A percentile compares a stretch with the other conserved stretches of the same genome.
phyloP scores from a whole-genome alignment of 257 asterid genomes.

The Marsdenia floribunda region DNA sequence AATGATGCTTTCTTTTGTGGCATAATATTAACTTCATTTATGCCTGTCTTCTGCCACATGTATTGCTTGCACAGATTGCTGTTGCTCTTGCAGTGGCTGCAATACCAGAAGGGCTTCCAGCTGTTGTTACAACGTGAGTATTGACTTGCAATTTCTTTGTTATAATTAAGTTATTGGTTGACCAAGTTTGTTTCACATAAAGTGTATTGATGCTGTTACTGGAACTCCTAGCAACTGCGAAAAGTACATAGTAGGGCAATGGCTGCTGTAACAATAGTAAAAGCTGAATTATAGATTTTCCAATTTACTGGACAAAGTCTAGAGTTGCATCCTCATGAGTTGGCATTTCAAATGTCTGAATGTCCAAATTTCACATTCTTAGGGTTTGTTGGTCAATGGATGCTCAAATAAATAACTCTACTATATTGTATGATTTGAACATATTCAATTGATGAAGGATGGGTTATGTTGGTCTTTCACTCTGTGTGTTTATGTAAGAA shows the following conservation, averaged over 20 bases:
- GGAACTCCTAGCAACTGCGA: neutral
- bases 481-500: neutral
- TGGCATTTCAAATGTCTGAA: neutral
- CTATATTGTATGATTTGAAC: neutral
- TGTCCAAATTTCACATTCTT: neutral
- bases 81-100: conserved; percentile 99
- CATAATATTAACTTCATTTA: neutral
- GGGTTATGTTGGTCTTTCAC: neutral
- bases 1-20: conserved; percentile 1
- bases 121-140: conserved; percentile 96
- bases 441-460: neutral
- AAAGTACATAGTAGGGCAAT: neutral
- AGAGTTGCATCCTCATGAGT: neutral
- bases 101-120: conserved; percentile 99
- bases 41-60: conserved; percentile 7
- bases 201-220: neutral
- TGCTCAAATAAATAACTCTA: neutral
- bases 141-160: conserved; percentile 18
- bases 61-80: conserved; percentile 65
- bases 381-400: neutral
- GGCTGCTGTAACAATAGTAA: neutral
- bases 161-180: conserved; percentile 9
- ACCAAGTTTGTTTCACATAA: neutral
- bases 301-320: neutral
- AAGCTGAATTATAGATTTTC: neutral